Evolutionary conservation across 371 early-diverging fungal genomes (phyloP), one percentile per base, ranked within the genome.

Genomic region (Mortierella sp.): DNA sequence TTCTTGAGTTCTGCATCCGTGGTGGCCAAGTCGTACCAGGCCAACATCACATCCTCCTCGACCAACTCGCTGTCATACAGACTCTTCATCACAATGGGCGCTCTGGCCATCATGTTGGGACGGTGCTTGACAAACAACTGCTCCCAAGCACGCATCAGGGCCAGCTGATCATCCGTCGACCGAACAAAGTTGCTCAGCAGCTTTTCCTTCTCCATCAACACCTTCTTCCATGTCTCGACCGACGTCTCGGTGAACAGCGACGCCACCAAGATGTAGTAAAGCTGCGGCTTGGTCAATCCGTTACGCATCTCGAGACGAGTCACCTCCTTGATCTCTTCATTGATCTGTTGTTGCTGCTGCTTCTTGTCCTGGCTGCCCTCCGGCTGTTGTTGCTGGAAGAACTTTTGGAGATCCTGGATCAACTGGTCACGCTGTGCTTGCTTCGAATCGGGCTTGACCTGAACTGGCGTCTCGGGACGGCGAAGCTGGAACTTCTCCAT

Each of bases 291-390:
- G 64, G 92, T 89, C 80, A 95, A 78, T 73, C 93, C 93, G 75
- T 95, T 92, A n/a, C 93, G 90, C 90, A 95, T 94, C 83, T 95
- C 95, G 48, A 94, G 75, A 46, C 94, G 92, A 2, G 94, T 95
- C 48, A 94, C 91, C 81, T 94, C 94, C 81, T 95, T 95, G 48
- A 93, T 89, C 84, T 94, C 94, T 5, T 93, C 93, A 24, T 82
- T 82, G 44, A 75, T 71, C 53, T 79, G 76, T 78, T 82, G 79
- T 50, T 80, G 82, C 48, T 86, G 82, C 74, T 86, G 83, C 75
- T 77, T 70, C 79, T 76, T 78, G 71, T 54, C 72, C 73, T 69
- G 69, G 6, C 8, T 50, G 53, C 74, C 46, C 54, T 46, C 67
- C 76, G 79, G 79, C 59, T 67, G 37, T 40, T 64, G 67, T 71